Evolutionary conservation across 768 basidiomycete genomes (phyloP), one percentile per base, ranked within the genome.

Genomic region (Leccinum boreale): DNA sequence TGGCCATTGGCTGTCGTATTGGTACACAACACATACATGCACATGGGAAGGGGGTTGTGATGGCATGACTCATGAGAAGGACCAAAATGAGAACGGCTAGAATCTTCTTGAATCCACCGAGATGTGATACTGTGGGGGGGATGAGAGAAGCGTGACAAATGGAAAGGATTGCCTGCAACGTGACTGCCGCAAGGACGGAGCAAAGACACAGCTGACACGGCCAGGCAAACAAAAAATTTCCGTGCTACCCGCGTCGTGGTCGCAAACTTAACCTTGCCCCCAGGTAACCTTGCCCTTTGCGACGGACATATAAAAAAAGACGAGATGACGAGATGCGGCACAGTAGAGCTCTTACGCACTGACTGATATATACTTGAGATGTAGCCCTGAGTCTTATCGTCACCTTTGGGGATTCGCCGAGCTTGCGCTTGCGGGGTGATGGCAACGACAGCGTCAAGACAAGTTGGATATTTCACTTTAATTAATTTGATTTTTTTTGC

Each of bases 121-220:
- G 57, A 58, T 31, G 60, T 59, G 62, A 61, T 50, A 57, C 49
- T 51, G 33, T 47, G 29, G 26, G 39, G n/a, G 31, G 31, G 2
- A 42, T n/a, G 39, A 42, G 10, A 52, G 28, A 55, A 68, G 57
- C 53, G 64, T 66, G 67, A 66, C 31, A 36, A 42, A 55, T 45
- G 45, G 15, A 57, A 61, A 53, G 29, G 56, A 58, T 21, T 46
- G 58, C 50, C 53, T 64, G 62, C 70, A 73, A 72, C 62, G 68
- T 62, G 66, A 67, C 59, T 64, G 62, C 71, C 71, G 72, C 70
- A 72, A 72, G 70, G 71, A 73, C 60, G 69, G 62, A 58, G 60
- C 63, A 67, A 70, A 67, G 65, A 67, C 62, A 68, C 69, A 52
- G 11, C 56, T 58, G 46, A 53, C 56, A 60, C 49, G 28, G 50